Base-by-base conservation (phyloP, 352 stramenopile genomes). In the Sclerospora graminicola region DNA sequence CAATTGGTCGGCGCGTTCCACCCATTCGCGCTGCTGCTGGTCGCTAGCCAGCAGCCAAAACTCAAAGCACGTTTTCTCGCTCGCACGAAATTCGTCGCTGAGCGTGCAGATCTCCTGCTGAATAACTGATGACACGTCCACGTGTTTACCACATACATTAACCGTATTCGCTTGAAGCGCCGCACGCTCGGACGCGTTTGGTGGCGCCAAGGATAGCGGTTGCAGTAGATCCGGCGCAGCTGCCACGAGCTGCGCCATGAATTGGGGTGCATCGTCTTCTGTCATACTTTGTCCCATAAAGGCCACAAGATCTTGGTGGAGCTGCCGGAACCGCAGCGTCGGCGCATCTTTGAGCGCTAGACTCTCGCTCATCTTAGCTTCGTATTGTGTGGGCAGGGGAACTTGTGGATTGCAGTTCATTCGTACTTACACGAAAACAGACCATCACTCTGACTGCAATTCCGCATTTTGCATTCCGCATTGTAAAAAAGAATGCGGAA, bases 41-140 rank as follows among this genome's bases (percentile, higher is more conserved):
- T 91, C 74, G 40, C 80, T 91, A 4, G 80, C 80, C 43, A 89
- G 39, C 36, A 87, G 66, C 80, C 80, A 91, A 18, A 84, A 67
- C 51, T 84, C 66, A 19, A 89, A 70, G 57, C 76, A 85, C 19
- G 53, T 60, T 46, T 61, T 60, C 45, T 89, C 76, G 29, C 67
- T 82, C 26, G 66, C 50, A 31, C 60, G 52, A 50, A 84, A 86
- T 53, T 89, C 77, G 51, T 91, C 80, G 27, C 74, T 88, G 39
- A 89, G 68, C 48, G 84, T 78, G 45, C 63, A 56, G 30, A 91
- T 87, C 45, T 89, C 76, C 39, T 87, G 68, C 45, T 89, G 77
- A 48, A 91, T 89, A n/a, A 78, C 45, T 2, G 74, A 59, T 16
- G 76, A 85, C 31, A 91, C 68, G 36, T 87, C 68, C 20, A 91